Percentiles rank a stretch among this genome's conserved stretches.
Evolutionary conservation across 805 yeast genomes (phyloP).

Genomic region (Candida silvicultrix): DNA sequence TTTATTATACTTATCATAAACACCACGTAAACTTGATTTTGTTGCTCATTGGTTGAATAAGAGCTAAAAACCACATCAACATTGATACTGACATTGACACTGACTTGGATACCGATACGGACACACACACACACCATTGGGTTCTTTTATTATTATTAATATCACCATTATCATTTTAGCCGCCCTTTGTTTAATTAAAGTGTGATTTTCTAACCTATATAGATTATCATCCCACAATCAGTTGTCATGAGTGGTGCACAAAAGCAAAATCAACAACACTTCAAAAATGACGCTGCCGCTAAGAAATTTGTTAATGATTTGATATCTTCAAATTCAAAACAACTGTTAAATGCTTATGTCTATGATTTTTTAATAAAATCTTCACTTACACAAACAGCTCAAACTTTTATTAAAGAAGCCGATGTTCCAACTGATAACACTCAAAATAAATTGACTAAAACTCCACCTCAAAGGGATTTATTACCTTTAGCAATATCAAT

Average conservation of each 20-base stretch:
- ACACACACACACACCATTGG: background rate
- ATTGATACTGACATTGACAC: no score
- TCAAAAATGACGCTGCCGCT: background rate
- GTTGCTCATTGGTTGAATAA: no score
- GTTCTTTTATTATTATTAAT: no score
- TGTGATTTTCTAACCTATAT: background rate
- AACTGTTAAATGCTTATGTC: slow-evolving; percentile 72
- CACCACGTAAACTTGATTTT: no score
- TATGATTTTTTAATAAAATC: slow-evolving; percentile 80
- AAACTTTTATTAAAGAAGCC: slow-evolving; percentile 69
- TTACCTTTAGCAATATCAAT: slow-evolving; percentile 49
- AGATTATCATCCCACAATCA: background rate
- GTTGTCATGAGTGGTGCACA: background rate
- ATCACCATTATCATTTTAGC: no score
- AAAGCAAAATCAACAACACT: background rate
- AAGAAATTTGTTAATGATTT: slow-evolving; percentile 17
- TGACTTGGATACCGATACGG: no score
- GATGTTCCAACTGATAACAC: slow-evolving; percentile 37
- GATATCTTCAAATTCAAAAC: slow-evolving; percentile 30
- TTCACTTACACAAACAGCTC: slow-evolving; percentile 65
- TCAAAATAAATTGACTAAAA: slow-evolving; percentile 11
- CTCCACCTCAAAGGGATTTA: slow-evolving; percentile 30
- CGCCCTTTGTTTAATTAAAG: background rate
- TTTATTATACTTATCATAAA: no score
- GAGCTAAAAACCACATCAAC: no score